These are phyloP conservation scores for Calonectria montana DNA, from an alignment of 2,329 filamentous ascomycete genomes.

Conservation along the genomic window DNA sequence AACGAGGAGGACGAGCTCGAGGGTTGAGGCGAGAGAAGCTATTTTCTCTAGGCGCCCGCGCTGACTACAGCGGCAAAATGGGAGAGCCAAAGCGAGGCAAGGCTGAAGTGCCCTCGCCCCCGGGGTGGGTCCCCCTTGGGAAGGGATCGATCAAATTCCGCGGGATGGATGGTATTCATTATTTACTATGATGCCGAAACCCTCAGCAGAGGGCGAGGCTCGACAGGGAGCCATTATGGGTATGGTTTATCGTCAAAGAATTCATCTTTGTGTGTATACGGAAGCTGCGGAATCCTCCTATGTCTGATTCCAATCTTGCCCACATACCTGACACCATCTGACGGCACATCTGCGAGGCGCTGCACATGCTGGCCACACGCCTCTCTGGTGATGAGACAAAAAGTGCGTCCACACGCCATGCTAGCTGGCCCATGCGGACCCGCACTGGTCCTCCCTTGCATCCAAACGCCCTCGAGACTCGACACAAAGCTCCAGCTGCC, in stretches of 20 bases:
- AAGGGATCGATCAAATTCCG: slow-evolving; percentile 37
- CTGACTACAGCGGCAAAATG: neutral
- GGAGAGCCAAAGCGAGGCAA: slow-evolving; percentile 30
- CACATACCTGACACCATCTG: slow-evolving; percentile 50
- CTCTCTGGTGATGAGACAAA: slow-evolving; percentile 43
- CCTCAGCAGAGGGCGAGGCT: slow-evolving; percentile 18
- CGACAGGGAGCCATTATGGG: slow-evolving; percentile 27
- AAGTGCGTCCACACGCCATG: slow-evolving; percentile 18
- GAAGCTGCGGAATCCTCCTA: slow-evolving; percentile 37
- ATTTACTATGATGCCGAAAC: slow-evolving; percentile 31
- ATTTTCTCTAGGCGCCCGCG: slow-evolving; percentile 24
- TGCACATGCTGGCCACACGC: slow-evolving; percentile 31
- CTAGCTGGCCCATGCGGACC: slow-evolving; percentile 28
- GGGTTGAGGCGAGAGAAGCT: slow-evolving; percentile 40
- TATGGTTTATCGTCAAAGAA: slow-evolving; percentile 42
- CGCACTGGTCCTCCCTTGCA: slow-evolving; percentile 51
- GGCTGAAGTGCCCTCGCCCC: slow-evolving; percentile 39
- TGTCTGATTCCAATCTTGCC: slow-evolving; percentile 56
- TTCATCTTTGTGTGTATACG: slow-evolving; percentile 40
- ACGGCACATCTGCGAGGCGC: slow-evolving; percentile 34
- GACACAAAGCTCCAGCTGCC: slow-evolving; percentile 48
- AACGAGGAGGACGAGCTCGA: slow-evolving; percentile 72
- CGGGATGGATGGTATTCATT: slow-evolving; percentile 29
- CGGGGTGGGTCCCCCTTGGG: slow-evolving; percentile 38
- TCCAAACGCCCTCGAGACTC: slow-evolving; percentile 50